Evolutionary conservation across 2,329 filamentous ascomycete species (phyloP), one percentile per base, ranked within the genome.

Genomic region (Fusarium beomiforme): DNA sequence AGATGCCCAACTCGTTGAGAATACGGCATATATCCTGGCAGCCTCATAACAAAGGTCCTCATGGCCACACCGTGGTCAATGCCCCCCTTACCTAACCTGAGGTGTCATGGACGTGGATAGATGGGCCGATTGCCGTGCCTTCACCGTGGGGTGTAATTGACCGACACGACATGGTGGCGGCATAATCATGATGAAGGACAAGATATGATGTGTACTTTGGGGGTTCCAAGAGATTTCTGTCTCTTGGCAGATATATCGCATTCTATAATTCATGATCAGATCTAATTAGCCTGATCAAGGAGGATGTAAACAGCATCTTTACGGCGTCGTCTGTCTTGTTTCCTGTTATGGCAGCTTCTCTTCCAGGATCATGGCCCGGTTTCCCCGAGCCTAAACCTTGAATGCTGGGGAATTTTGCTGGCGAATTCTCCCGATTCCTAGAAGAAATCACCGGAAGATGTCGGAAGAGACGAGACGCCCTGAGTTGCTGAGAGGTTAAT

Each of bases 51-150:
- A 74, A 24, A 71, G 61, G 67, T 31, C 64, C 50, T 76, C 65
- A 73, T 76, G 69, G 71, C 61, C 75, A 74, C 73, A 72, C 55
- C 68, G 69, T 76, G 73, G 74, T 69, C 75, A 72, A 74, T 72
- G 75, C 75, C 64, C 49, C 16, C 51, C 46, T 55, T 37, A 59
- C 51, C 57, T 59, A 46, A 60, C 54, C 58, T 64, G 53, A 59
- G 69, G 67, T 69, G 66, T 74, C 70, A 71, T 71, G 67, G 64
- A 41, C 73, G 74, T 77, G 75, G 75, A 71, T 74, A 67, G 67
- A 76, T 76, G 75, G 75, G 67, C 58, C 66, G 75, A 76, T 76
- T 72, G 54, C 51, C 62, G 71, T 57, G n/a, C 43, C 61, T 37
- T 73, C 64, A 72, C 67, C 72, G 67, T 76, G 74, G 73, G 74